Conservation (phyloP, 306 rosid genomes). For the Sechiopsis laciniata region DNA sequence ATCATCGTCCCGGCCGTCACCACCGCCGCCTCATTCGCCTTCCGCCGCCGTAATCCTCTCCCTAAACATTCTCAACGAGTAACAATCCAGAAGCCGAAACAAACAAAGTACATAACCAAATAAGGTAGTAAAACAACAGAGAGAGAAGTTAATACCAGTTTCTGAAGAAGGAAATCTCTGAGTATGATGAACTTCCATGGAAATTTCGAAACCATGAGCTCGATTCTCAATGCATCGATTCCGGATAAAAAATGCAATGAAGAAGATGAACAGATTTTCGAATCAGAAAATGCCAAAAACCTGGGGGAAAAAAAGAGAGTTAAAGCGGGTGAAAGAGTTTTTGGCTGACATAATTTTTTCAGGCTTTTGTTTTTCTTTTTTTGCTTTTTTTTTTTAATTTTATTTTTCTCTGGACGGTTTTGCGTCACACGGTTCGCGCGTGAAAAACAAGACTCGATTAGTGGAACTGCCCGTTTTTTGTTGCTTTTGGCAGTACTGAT, state of each 20-base stretch:
- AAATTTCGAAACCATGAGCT: conserved; percentile 12
- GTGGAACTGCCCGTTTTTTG: conserved; percentile 12
- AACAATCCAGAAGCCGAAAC: conserved; percentile 2
- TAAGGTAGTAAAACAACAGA: background rate
- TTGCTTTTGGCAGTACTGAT: background rate
- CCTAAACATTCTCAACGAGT: conserved; percentile 6
- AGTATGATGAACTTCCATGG: conserved; percentile 21
- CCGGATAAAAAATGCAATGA: background rate
- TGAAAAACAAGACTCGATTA: background rate
- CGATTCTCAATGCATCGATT: conserved; percentile 8
- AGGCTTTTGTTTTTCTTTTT: background rate
- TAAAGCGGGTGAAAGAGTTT: conserved; percentile 36
- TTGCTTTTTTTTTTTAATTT: no score
- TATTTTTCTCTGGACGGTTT: background rate
- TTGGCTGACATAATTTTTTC: conserved; percentile 35
- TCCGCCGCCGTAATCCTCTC: conserved; percentile 33
- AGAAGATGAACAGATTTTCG: background rate
- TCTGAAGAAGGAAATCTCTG: conserved; percentile 11
- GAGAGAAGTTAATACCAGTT: conserved; percentile 15
- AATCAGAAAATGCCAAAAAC: conserved; percentile 15
- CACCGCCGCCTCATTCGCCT: conserved; percentile 4
- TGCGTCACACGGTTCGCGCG: background rate
- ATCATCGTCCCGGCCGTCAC: conserved; percentile 20
- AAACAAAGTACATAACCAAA: background rate
- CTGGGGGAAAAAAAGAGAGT: conserved; percentile 9